These are phyloP conservation scores for Rauvolfia tetraphylla DNA, from an alignment of 257 asterid genomes.

Conservation along the genomic window DNA sequence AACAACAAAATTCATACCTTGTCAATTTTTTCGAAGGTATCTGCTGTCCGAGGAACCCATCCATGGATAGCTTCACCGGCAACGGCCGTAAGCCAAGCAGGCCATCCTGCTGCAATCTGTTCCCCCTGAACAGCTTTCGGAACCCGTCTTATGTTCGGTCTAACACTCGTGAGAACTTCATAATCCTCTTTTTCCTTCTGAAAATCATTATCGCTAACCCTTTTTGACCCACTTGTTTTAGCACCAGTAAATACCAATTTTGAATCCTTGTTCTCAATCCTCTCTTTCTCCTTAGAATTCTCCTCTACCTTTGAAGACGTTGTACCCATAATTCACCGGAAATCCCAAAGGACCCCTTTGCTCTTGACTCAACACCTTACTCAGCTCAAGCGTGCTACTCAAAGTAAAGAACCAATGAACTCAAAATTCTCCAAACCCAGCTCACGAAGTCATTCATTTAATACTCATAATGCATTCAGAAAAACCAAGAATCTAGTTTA, in stretches of 20 bases:
- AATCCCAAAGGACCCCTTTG: not conserved
- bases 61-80: constrained; percentile 67
- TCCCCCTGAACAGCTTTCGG: constrained; percentile 36
- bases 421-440: constrained; percentile 2
- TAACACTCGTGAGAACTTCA: not conserved
- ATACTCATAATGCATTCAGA: not conserved
- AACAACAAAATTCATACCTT: constrained; percentile 25
- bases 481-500: not conserved
- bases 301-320: not conserved
- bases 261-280: not conserved
- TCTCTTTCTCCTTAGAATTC: not conserved
- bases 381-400: not conserved
- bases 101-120: constrained; percentile 75
- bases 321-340: constrained; percentile 6
- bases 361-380: not conserved
- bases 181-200: not conserved
- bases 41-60: constrained; percentile 60
- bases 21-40: constrained; percentile 48
- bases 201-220: not conserved
- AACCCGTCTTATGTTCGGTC: not conserved
- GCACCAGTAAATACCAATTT: not conserved
- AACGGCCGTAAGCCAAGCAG: constrained; percentile 62
- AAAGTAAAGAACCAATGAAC: not conserved
- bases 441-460: not conserved
- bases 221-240: not conserved